A percentile compares a stretch with the other conserved stretches of the same genome.
These are phyloP conservation scores for Termitomyces sp. DNA, from an alignment of 768 basidiomycete species.

Conservation along the genomic window DNA sequence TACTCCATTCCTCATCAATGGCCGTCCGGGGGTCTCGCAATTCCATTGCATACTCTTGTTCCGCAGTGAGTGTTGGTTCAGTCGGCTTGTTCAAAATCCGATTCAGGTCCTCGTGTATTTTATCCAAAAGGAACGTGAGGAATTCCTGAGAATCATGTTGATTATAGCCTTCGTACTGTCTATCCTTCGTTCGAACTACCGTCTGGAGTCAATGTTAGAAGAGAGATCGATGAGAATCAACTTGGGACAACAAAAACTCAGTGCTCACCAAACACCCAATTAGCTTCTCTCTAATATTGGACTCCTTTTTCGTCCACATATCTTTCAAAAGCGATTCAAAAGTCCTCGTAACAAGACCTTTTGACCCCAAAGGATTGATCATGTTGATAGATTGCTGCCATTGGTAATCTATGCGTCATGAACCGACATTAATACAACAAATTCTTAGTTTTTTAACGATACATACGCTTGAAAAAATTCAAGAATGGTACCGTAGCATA, in stretches of 20 bases:
- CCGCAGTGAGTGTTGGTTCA: constrained; percentile 53
- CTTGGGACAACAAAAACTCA: constrained; percentile 40
- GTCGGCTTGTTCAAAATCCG: constrained; percentile 69
- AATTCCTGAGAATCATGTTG: constrained; percentile 99
- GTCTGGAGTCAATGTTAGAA: background rate
- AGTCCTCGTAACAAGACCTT: constrained; percentile 73
- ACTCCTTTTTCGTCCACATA: constrained; percentile 84
- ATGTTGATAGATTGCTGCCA: constrained; percentile 84
- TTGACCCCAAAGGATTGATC: constrained; percentile 81
- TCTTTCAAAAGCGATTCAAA: constrained; percentile 82
- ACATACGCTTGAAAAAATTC: constrained; percentile 82
- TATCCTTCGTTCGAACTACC: background rate
- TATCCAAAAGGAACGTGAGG: constrained; percentile 88
- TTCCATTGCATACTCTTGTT: constrained; percentile 86
- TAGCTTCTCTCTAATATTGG: constrained; percentile 61
- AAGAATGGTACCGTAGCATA: constrained; percentile 93
- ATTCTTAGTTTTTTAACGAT: background rate
- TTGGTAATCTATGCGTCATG: constrained; percentile 49
- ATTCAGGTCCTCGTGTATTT: constrained; percentile 86
- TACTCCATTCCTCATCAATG: constrained; percentile 88
- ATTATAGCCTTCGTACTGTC: constrained; percentile 76
- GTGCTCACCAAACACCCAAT: constrained; percentile 73
- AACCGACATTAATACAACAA: constrained; percentile 4
- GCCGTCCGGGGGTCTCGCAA: constrained; percentile 62
- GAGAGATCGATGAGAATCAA: background rate